Base-by-base conservation (phyloP, 2,329 filamentous ascomycete genomes). In the Bipolaris victoriae region DNA sequence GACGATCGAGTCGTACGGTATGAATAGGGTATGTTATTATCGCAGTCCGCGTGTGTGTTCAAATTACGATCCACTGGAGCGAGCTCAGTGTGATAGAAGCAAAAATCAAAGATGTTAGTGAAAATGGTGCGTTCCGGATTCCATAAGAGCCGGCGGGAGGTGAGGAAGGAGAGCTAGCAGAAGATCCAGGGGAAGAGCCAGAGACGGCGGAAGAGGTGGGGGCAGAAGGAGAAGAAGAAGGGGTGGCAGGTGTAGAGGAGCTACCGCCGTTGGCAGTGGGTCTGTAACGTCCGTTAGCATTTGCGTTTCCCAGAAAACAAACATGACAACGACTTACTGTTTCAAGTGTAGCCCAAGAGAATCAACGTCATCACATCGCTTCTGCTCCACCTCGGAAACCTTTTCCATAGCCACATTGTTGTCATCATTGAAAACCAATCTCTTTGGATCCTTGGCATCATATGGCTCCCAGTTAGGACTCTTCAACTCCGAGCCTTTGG, bases 371-470 rank as follows among this genome's bases (percentile, higher is more conserved):
- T 58, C 48, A 48, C 74, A 76, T 39, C 62, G 57, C 1, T 61
- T 33, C 63, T 60, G 55, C 54, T 75, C 65, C 7, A 59, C 40
- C 9, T 63, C 40, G 6, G 60, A 43, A 7, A 76, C 65, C 7
- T 61, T 45, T 49, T 74, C 68, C 72, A 76, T 76, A 11, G 24
- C 35, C 3, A 75, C 74, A 15, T 60, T 46, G 37, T 75, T 67
- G 0, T 64, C 49, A 33, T 75, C 63, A 24, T 62, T 62, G 47
- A 76, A 73, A 7, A 62, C 45, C 22, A 76, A 48, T 33, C 73
- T 57, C 35, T 63, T 62, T 0, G 65, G 64, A 10, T 65, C 52
- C 1, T 55, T 65, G 1, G 54, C 52, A n/a, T 59, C 61, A 29
- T 66, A 72, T 1, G 57, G 57, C n/a, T 68, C 58, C 74, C 74